Evolutionary conservation across 345 rosid genomes (phyloP).

Genomic region (Boechera divaricarpa): DNA sequence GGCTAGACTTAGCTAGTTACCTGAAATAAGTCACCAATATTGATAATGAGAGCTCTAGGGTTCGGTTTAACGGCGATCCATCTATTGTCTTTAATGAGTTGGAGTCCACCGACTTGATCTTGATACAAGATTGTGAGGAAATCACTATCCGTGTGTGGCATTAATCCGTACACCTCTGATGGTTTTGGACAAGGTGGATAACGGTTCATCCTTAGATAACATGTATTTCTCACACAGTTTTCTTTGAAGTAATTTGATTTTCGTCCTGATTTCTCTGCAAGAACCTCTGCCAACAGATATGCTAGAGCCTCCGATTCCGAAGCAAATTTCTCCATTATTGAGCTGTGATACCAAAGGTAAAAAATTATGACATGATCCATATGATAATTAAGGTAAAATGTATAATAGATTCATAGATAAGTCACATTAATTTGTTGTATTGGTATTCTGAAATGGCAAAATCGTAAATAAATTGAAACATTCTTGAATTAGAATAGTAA

Average conservation of each 20-base stretch:
- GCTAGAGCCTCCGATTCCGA: slow-evolving; percentile 67
- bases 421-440: not conserved
- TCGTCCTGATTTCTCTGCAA: slow-evolving; percentile 68
- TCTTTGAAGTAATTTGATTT: slow-evolving; percentile 62
- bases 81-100: slow-evolving; percentile 72
- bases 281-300: slow-evolving; percentile 59
- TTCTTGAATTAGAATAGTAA: no score
- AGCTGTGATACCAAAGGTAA: slow-evolving; percentile 46
- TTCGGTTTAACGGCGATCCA: slow-evolving; percentile 93
- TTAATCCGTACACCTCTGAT: slow-evolving; percentile 62
- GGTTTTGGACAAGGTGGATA: slow-evolving; percentile 83
- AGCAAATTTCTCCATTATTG: slow-evolving; percentile 70
- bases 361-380: not conserved
- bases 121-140: slow-evolving; percentile 90
- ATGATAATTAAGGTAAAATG: not conserved
- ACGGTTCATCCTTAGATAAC: slow-evolving; percentile 84
- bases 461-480: not conserved
- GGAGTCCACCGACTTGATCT: slow-evolving; percentile 93
- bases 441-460: not conserved
- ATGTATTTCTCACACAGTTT: slow-evolving; percentile 71
- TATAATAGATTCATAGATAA: not conserved
- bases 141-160: slow-evolving; percentile 97
- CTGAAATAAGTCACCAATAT: slow-evolving; percentile 95
- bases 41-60: slow-evolving; percentile 76
- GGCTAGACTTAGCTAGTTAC: slow-evolving; percentile 36